Percentiles rank a stretch among this genome's conserved stretches.
Evolutionary conservation across 202 grass and related monocot genomes (phyloP).

Genomic region (Hordeum pubiflorum): DNA sequence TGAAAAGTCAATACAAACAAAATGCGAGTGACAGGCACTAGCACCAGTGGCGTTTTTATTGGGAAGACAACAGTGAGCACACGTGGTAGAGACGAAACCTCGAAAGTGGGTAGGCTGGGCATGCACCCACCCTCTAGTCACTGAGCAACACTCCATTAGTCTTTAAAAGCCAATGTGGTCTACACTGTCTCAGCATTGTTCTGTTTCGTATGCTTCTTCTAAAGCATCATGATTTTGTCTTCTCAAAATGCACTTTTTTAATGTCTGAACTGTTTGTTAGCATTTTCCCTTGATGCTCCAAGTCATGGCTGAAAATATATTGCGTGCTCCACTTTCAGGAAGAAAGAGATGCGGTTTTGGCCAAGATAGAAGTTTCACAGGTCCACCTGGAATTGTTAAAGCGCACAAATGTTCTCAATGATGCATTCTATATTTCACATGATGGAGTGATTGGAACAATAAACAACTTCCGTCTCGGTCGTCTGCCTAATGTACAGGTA

Average conservation of each 20-base stretch:
- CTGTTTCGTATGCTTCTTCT: background rate
- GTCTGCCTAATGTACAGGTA: constrained; percentile 74
- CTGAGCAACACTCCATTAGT: background rate
- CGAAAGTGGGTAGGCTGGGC: background rate
- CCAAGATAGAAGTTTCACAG: constrained; percentile 93
- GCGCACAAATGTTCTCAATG: constrained; percentile 81
- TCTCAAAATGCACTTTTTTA: background rate
- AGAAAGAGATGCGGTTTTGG: constrained; percentile 93
- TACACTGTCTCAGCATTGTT: background rate
- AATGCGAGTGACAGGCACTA: background rate
- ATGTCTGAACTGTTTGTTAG: background rate
- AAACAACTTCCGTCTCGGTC: constrained; percentile 86
- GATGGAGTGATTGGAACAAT: constrained; percentile 92
- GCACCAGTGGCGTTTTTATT: background rate
- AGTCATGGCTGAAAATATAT: background rate
- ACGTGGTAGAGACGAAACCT: background rate
- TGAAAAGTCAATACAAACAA: background rate
- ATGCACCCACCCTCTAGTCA: background rate
- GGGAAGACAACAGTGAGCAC: background rate
- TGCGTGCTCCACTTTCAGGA: constrained; percentile 40
- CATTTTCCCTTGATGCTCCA: background rate
- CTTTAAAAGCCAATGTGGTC: background rate
- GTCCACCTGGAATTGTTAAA: constrained; percentile 87
- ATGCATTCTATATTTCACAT: constrained; percentile 90
- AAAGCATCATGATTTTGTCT: background rate